Conservation (phyloP, 2,329 filamentous ascomycete genomes). For the Didymella glomerata region DNA sequence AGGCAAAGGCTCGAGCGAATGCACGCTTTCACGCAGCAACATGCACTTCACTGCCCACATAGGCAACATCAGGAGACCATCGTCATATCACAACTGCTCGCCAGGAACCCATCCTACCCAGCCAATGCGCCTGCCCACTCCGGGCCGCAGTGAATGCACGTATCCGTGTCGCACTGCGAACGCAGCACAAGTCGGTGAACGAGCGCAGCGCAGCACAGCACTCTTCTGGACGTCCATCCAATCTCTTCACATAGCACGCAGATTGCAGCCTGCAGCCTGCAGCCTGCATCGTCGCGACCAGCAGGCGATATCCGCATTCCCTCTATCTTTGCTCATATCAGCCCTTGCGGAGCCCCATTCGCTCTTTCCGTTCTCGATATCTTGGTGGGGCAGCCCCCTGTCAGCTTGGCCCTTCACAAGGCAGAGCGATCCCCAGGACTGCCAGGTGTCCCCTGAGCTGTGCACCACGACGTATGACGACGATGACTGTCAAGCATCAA, state of each 20-base stretch:
- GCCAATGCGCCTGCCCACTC: slow-evolving; percentile 18
- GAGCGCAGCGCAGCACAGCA: slow-evolving; percentile 9
- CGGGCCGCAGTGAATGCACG: slow-evolving; percentile 35
- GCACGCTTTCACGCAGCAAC: slow-evolving; percentile 16
- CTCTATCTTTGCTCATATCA: slow-evolving; percentile 25
- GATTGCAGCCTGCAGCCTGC: slow-evolving; percentile 10
- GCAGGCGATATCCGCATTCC: slow-evolving; percentile 27
- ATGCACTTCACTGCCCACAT: slow-evolving; percentile 10
- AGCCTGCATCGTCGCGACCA: slow-evolving; percentile 4
- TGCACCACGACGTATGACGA: slow-evolving; percentile 32
- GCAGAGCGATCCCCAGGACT: slow-evolving; percentile 13
- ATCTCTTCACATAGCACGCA: slow-evolving; percentile 20
- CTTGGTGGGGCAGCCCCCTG: slow-evolving; percentile 36
- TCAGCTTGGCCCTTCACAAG: slow-evolving; percentile 29
- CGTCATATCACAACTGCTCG: slow-evolving; percentile 31
- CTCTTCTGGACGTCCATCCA: slow-evolving; percentile 1
- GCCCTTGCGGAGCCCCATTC: slow-evolving; percentile 36
- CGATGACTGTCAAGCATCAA: slow-evolving; percentile 16
- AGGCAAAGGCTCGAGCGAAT: slow-evolving; percentile 26
- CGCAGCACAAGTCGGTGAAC: slow-evolving; percentile 27
- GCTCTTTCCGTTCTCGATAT: slow-evolving; percentile 23
- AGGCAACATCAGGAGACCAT: slow-evolving; percentile 23
- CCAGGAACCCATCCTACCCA: slow-evolving; percentile 19
- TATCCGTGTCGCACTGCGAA: slow-evolving; percentile 26
- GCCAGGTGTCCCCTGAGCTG: slow-evolving; percentile 23